Base-by-base conservation (phyloP, 1,139 yeast species). In the Pichia sp. region DNA sequence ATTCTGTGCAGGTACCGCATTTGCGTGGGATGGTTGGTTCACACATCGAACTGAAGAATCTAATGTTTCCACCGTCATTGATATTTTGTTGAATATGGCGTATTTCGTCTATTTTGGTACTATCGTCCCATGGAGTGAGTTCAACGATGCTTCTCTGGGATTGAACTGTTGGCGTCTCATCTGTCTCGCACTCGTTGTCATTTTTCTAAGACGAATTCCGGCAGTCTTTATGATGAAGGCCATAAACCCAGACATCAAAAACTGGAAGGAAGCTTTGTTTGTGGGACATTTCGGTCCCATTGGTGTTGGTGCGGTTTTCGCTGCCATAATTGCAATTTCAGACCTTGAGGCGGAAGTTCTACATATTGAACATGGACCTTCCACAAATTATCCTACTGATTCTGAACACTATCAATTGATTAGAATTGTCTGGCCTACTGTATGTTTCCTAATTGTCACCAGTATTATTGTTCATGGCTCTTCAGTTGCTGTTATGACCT, bases 271-370 rank as follows among this genome's bases (percentile, higher is more conserved):
- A 55, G 96, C 96, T 0, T 55, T 91, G 7, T 87, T 91, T 54
- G 88, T 94, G 58, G 97, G 97, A 17, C 97, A 91, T 63, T 91
- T 91, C 58, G 98, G 98, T 31, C 98, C 98, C 9, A 86, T 91
- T 55, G 98, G 98, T 38, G 98, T 91, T 10, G 97, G 97, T 46
- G 97, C 97, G 1, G 74, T 91, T 16, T 91, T 85, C 61, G 94
- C 95, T 16, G 78, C 88, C 12, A 81, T 91, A 41, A 64, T 88
- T 49, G 91, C 96, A 1, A 72, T 93, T 47, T 74, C 77, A 14
- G 91, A 84, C 47, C 66, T 91, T 32, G 95, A 86, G 53, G 67
- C 64, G 11, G 58, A 59, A 28, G 62, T 59, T 20, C 68, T 74
- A 11, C 43, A 50, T 37, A 34, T 48, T 9, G 67, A 65, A 3